Evolutionary conservation across 2,329 filamentous ascomycete genomes (phyloP).

Genomic region (Trichophyton simii): DNA sequence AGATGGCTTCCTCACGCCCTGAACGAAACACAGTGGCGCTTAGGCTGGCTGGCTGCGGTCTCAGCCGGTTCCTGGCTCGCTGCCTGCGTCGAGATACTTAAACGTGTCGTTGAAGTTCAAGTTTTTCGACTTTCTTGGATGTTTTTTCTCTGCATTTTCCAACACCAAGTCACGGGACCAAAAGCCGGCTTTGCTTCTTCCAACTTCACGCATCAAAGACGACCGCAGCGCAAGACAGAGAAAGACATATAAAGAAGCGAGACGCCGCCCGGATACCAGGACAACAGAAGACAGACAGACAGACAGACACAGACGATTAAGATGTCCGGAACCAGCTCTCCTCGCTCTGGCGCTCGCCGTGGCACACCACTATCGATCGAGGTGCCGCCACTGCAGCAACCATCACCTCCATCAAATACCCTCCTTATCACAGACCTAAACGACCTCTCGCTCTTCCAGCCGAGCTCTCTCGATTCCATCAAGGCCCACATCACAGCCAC

Average conservation of each 20-base stretch:
- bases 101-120: neutral
- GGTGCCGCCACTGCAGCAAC: constrained; percentile 34
- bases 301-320: neutral
- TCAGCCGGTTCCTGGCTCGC: neutral
- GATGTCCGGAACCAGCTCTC: neutral
- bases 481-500: constrained; percentile 31
- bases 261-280: neutral
- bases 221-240: neutral
- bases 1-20: neutral
- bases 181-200: neutral
- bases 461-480: constrained; percentile 31
- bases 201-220: neutral
- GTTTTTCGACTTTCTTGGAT: neutral
- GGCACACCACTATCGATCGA: constrained; percentile 33
- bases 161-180: neutral
- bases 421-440: constrained; percentile 39
- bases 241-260: neutral
- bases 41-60: neutral
- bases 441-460: constrained; percentile 36
- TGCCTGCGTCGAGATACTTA: neutral
- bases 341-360: constrained; percentile 11
- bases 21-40: neutral
- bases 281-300: neutral
- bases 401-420: constrained; percentile 38
- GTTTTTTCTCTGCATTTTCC: neutral